Evolutionary conservation across 352 stramenopile species (phyloP).

Genomic region (Phytophthora multivora): DNA sequence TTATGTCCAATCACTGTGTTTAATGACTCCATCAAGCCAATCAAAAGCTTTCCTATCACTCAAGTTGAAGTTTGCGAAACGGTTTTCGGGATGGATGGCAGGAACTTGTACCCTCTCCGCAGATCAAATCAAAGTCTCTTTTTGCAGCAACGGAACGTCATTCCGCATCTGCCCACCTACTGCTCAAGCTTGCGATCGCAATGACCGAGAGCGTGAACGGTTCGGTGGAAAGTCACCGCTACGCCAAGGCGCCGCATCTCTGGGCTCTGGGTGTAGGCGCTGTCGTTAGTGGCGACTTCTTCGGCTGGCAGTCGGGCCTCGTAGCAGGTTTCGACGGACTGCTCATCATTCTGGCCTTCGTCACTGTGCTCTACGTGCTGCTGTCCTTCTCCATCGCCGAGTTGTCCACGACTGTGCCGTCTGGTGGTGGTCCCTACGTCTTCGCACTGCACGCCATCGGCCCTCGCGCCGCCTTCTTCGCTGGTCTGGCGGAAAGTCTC

Average conservation of each 20-base stretch:
- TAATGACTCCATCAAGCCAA: neutral
- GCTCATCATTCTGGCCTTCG: conserved; percentile 59
- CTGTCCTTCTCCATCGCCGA: conserved; percentile 76
- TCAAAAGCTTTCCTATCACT: conserved; percentile 5
- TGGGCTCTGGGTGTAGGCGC: conserved; percentile 63
- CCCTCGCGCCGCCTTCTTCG: conserved; percentile 59
- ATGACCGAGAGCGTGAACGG: conserved; percentile 27
- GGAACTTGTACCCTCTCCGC: conserved; percentile 8
- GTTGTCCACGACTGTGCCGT: conserved; percentile 60
- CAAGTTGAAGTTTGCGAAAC: conserved; percentile 27
- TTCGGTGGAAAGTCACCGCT: conserved; percentile 27
- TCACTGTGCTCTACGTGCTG: conserved; percentile 67
- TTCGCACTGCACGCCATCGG: conserved; percentile 71
- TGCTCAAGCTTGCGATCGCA: conserved; percentile 2
- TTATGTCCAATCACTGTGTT: conserved; percentile 16
- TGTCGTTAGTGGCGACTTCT: conserved; percentile 66
- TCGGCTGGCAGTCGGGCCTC: conserved; percentile 64
- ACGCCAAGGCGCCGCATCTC: conserved; percentile 61
- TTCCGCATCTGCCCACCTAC: conserved; percentile 9
- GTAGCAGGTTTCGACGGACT: conserved; percentile 62
- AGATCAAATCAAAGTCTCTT: conserved; percentile 13
- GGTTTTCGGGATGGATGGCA: conserved; percentile 22
- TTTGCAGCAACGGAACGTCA: conserved; percentile 16
- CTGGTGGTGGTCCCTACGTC: conserved; percentile 61
- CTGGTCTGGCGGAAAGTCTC: conserved; percentile 65